These are phyloP conservation scores for Fusarium verticillioides DNA, from an alignment of 2,329 filamentous ascomycete genomes.

Conservation along the genomic window DNA sequence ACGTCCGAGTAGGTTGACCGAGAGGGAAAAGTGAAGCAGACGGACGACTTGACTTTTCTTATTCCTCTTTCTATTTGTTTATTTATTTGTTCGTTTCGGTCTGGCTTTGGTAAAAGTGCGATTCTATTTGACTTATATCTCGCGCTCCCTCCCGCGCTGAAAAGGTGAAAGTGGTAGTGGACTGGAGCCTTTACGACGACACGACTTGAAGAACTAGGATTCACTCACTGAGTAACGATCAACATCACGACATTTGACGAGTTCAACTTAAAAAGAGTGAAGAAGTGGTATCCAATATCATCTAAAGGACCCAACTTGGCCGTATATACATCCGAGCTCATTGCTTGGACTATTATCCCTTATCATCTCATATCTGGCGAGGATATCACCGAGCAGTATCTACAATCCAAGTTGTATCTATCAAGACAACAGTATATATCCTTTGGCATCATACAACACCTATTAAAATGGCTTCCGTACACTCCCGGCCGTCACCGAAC, in stretches of 20 bases:
- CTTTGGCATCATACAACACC: neutral
- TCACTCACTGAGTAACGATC: constrained; percentile 1
- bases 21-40: constrained; percentile 34
- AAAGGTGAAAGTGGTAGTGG: neutral
- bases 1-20: constrained; percentile 44
- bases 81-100: neutral
- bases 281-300: neutral
- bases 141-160: neutral
- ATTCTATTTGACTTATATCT: constrained; percentile 21
- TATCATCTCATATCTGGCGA: neutral
- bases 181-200: constrained; percentile 1
- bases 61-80: neutral
- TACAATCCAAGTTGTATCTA: neutral
- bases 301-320: neutral
- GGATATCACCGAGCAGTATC: neutral
- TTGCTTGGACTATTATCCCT: neutral
- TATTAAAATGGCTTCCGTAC: constrained; percentile 52
- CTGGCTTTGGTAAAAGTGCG: constrained; percentile 1
- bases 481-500: constrained; percentile 54
- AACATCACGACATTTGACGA: constrained; percentile 8
- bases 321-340: constrained; percentile 2
- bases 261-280: neutral
- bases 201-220: neutral
- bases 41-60: constrained; percentile 16
- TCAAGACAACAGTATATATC: neutral